Percentiles rank a stretch among this genome's conserved stretches.
phyloP scores from a whole-genome alignment of 2,329 filamentous ascomycete genomes.

The Penicillium aurantiogriseum region DNA sequence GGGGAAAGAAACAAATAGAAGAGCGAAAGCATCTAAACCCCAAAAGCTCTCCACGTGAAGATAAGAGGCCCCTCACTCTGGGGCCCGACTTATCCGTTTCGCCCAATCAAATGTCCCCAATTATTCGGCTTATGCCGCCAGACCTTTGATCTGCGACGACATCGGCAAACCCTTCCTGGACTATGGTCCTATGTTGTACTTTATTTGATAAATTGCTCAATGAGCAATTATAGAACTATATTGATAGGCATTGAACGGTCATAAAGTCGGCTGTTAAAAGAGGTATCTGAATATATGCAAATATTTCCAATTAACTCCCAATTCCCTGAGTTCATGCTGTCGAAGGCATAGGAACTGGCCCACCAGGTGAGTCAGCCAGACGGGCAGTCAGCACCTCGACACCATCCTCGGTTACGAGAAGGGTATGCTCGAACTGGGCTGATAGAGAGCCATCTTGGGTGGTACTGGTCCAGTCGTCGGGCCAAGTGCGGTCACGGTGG shows the following conservation, averaged over 20 bases:
- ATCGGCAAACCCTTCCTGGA: background rate
- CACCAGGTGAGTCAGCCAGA: slow-evolving; percentile 70
- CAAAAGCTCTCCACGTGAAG: background rate
- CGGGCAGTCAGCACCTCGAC: slow-evolving; percentile 79
- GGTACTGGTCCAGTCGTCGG: slow-evolving; percentile 96
- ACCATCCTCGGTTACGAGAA: slow-evolving; percentile 78
- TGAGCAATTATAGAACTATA: background rate
- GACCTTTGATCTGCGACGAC: background rate
- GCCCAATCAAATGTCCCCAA: background rate
- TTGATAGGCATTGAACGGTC: slow-evolving; percentile 14
- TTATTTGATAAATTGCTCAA: background rate
- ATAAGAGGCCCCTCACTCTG: background rate
- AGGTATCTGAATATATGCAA: slow-evolving; percentile 18
- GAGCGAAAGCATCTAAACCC: background rate
- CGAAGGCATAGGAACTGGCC: slow-evolving; percentile 61
- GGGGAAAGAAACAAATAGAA: background rate
- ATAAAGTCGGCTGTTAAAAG: slow-evolving; percentile 12
- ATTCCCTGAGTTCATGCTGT: slow-evolving; percentile 14
- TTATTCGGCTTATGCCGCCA: background rate
- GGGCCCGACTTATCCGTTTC: slow-evolving; percentile 7
- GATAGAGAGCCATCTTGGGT: slow-evolving; percentile 86
- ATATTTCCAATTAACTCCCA: slow-evolving; percentile 11
- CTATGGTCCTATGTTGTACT: background rate
- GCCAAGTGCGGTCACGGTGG: slow-evolving; percentile 92
- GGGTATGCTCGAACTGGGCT: slow-evolving; percentile 90